Evolutionary conservation across 805 yeast species (phyloP).

Genomic region (Kodamaea jinghongensis): DNA sequence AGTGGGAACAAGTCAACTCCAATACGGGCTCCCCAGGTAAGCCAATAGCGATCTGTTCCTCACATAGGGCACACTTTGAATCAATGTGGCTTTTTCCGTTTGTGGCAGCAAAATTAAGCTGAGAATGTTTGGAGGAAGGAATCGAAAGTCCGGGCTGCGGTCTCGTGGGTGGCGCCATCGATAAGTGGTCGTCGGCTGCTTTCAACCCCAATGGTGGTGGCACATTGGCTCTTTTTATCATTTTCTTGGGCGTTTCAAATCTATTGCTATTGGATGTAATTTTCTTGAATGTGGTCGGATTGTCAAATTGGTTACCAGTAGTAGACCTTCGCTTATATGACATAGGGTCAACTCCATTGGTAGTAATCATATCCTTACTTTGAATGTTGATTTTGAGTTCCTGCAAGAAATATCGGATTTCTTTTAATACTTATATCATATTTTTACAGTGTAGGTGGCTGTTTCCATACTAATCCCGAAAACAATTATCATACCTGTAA

Average conservation of each 20-base stretch:
- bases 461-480: too few species aligned
- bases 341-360: constrained; percentile 1
- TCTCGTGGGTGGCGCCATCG: too few species aligned
- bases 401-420: too few species aligned
- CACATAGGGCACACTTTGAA: constrained; percentile 19
- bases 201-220: constrained; percentile 9
- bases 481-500: too few species aligned
- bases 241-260: constrained; percentile 5
- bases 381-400: too few species aligned
- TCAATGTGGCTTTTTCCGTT: constrained; percentile 3
- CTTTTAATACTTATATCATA: too few species aligned
- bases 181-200: too few species aligned
- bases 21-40: constrained; percentile 17
- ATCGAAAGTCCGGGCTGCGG: too few species aligned
- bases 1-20: constrained; percentile 23
- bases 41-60: constrained; percentile 13
- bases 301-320: not conserved
- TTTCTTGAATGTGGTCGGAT: constrained; percentile 1
- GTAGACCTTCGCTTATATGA: constrained; percentile 5
- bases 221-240: constrained; percentile 9
- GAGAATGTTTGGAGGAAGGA: too few species aligned
- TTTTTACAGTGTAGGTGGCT: too few species aligned
- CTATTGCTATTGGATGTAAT: not conserved
- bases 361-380: not conserved
- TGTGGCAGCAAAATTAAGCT: constrained; percentile 1